Percentiles rank a stretch among this genome's conserved stretches.
Evolutionary conservation across 2,329 filamentous ascomycete species (phyloP).

Genomic region (Botryotinia globosa): DNA sequence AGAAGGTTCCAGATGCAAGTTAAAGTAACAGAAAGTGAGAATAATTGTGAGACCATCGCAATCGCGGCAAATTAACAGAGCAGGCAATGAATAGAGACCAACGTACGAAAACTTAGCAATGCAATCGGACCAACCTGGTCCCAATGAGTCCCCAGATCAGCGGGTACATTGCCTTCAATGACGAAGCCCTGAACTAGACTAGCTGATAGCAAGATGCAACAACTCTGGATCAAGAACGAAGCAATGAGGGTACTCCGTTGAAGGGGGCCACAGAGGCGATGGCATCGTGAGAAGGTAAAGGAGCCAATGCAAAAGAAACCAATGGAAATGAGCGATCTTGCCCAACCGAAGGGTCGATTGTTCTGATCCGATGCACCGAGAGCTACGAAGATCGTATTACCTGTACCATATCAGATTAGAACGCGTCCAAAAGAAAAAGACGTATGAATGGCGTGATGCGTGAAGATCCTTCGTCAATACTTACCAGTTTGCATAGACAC

Average conservation of each 20-base stretch:
- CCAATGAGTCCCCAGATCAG: constrained; percentile 42
- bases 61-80: neutral
- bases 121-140: constrained; percentile 63
- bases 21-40: neutral
- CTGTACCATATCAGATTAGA: constrained; percentile 38
- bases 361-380: constrained; percentile 62
- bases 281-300: constrained; percentile 66
- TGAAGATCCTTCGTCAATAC: constrained; percentile 26
- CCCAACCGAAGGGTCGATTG: constrained; percentile 55
- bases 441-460: neutral
- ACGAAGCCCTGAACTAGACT: constrained; percentile 37
- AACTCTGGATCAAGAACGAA: constrained; percentile 54
- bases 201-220: constrained; percentile 52
- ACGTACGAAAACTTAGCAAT: constrained; percentile 58
- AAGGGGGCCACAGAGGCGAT: constrained; percentile 53
- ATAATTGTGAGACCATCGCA: neutral
- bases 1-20: neutral
- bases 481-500: constrained; percentile 59
- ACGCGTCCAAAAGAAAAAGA: neutral
- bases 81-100: neutral
- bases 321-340: constrained; percentile 69
- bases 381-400: constrained; percentile 77
- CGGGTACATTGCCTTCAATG: constrained; percentile 13
- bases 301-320: constrained; percentile 69
- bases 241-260: constrained; percentile 62